Conservation (phyloP, 805 yeast genomes). For the Jamesozyma piceae region DNA sequence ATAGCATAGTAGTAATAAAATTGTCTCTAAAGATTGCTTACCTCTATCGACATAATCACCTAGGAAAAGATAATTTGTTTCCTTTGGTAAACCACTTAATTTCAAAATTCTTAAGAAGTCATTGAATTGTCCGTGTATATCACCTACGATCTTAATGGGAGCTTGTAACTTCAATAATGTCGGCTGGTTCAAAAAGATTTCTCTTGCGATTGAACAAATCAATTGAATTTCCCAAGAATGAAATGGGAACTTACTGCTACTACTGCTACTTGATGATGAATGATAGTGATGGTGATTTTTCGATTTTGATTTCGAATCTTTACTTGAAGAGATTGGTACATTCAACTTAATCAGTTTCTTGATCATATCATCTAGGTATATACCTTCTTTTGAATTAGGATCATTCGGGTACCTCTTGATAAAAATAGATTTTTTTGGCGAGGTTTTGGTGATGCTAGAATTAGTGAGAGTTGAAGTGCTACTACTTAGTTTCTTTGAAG, state of each 20-base stretch:
- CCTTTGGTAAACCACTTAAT: conserved; percentile 93
- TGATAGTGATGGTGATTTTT: conserved; percentile 24
- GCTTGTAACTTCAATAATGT: conserved; percentile 56
- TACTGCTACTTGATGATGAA: conserved; percentile 15
- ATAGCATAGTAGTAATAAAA: conserved; percentile 76
- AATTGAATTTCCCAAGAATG: conserved; percentile 45
- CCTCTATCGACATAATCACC: conserved; percentile 99
- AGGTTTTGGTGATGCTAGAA: conserved; percentile 1
- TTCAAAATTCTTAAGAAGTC: conserved; percentile 86
- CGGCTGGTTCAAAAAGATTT: conserved; percentile 56
- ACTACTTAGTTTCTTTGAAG: background rate
- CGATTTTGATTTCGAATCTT: background rate
- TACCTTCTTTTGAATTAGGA: conserved; percentile 18
- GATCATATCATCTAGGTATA: conserved; percentile 56
- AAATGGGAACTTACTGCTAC: conserved; percentile 34
- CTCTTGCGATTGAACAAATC: conserved; percentile 49
- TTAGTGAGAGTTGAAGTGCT: background rate
- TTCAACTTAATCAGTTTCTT: conserved; percentile 45
- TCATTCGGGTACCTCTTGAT: conserved; percentile 27
- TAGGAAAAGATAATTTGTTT: conserved; percentile 79
- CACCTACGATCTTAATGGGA: conserved; percentile 80
- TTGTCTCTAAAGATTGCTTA: conserved; percentile 90
- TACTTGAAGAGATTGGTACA: conserved; percentile 5
- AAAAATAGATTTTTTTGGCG: conserved; percentile 12
- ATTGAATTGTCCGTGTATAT: conserved; percentile 93